Percentiles rank a stretch among this genome's conserved stretches.
These are phyloP conservation scores for Arthrobotrys iridis DNA, from an alignment of 2,329 filamentous ascomycete genomes.

Conservation along the genomic window DNA sequence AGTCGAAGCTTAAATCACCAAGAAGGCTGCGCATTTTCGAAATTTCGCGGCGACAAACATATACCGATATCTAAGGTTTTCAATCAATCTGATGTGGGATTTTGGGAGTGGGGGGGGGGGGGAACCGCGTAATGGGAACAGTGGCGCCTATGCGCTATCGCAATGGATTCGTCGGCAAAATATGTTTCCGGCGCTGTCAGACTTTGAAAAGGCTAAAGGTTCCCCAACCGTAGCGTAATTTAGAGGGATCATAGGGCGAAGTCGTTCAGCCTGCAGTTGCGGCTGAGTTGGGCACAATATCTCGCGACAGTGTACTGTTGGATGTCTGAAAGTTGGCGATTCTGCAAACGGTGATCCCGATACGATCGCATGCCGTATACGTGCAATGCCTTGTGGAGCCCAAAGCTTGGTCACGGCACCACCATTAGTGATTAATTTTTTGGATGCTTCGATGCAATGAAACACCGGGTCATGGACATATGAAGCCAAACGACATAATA, in stretches of 20 bases:
- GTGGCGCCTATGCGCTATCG: not conserved
- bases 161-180: not conserved
- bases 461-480: not conserved
- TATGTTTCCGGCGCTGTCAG: not conserved
- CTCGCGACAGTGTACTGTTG: too few species aligned
- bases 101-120: too few species aligned
- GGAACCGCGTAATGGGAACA: not conserved
- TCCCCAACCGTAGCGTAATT: conserved; percentile 10
- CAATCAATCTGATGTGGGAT: not conserved
- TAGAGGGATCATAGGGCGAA: conserved; percentile 16
- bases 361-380: too few species aligned
- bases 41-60: not conserved
- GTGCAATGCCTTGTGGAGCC: not conserved
- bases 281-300: not conserved
- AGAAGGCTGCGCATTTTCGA: not conserved
- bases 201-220: not conserved
- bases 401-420: not conserved
- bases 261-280: conserved; percentile 10
- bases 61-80: not conserved
- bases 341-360: too few species aligned
- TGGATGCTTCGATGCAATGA: not conserved
- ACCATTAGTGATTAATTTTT: conserved; percentile 15
- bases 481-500: too few species aligned
- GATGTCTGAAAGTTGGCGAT: too few species aligned
- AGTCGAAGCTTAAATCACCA: conserved; percentile 4